phyloP scores from a whole-genome alignment of 352 stramenopile genomes.

The Phytopythium aichiense region DNA sequence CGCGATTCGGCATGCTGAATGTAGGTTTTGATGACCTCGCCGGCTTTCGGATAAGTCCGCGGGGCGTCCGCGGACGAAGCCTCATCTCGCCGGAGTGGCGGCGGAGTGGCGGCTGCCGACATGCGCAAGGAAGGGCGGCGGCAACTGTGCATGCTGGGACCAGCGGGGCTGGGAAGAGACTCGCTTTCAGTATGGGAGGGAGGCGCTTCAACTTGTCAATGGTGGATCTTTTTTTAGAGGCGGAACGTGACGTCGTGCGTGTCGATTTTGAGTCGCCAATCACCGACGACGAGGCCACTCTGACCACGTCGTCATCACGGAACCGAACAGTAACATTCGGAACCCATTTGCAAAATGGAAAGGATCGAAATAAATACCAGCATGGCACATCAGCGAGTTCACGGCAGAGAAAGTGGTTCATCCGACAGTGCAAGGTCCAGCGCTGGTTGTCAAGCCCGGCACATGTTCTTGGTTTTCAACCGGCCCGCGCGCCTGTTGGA shows the following conservation, averaged over 20 bases:
- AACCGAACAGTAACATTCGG: not conserved
- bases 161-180: not conserved
- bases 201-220: not conserved
- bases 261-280: not conserved
- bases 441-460: not conserved
- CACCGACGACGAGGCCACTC: not conserved
- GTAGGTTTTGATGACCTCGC: slow-evolving; percentile 44
- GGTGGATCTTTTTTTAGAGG: slow-evolving; percentile 2
- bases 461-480: not conserved
- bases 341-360: slow-evolving; percentile 1
- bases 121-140: not conserved
- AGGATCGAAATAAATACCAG: not conserved
- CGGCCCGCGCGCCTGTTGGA: not conserved
- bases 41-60: slow-evolving; percentile 16
- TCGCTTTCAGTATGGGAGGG: not conserved
- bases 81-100: not conserved
- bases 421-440: too few species aligned
- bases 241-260: not conserved
- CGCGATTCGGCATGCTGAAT: slow-evolving; percentile 41
- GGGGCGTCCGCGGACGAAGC: not conserved
- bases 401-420: too few species aligned
- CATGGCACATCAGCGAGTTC: too few species aligned
- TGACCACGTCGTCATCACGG: not conserved
- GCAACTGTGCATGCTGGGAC: not conserved
- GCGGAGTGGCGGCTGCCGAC: not conserved